phyloP scores from a whole-genome alignment of 108 stramenopile genomes.

The Cyclostephanos invisitatus region DNA sequence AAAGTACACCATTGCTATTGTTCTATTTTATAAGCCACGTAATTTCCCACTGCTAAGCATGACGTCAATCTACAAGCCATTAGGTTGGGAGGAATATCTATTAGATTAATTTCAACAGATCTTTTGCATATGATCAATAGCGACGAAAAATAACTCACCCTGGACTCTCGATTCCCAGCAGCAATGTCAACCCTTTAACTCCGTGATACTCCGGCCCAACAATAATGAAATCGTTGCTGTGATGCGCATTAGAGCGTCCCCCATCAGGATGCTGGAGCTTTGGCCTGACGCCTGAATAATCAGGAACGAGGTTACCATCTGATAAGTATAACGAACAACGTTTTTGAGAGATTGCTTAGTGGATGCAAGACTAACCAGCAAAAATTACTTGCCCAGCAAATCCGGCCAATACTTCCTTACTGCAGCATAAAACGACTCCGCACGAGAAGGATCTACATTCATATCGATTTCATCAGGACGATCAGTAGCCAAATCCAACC shows the following conservation, averaged over 20 bases:
- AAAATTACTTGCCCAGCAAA: conserved; percentile 44
- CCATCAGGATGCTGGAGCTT: conserved; percentile 73
- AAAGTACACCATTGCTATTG: conserved; percentile 3
- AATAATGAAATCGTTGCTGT: conserved; percentile 67
- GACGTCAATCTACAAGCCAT: conserved; percentile 55
- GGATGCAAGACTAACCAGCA: not conserved
- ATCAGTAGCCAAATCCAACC: conserved; percentile 51
- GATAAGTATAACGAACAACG: not conserved
- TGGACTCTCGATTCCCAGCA: conserved; percentile 87
- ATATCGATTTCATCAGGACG: conserved; percentile 62
- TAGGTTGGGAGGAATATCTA: not conserved
- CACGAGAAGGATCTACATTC: conserved; percentile 52
- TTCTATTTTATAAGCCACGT: conserved; percentile 44
- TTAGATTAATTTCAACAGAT: not conserved
- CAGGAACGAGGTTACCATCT: conserved; percentile 51
- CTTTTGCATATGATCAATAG: not conserved
- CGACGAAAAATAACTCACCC: conserved; percentile 34
- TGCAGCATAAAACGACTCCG: conserved; percentile 61
- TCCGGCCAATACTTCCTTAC: conserved; percentile 82
- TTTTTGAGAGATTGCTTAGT: too few relatives aligned
- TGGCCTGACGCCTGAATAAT: conserved; percentile 85
- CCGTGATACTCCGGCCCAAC: conserved; percentile 56
- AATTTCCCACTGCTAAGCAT: conserved; percentile 72
- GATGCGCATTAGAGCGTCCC: not conserved
- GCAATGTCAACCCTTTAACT: conserved; percentile 58